A percentile compares a stretch with the other conserved stretches of the same genome.
These are phyloP conservation scores for Tubosaeta brunneosetosa DNA, from an alignment of 768 basidiomycete species.

Conservation along the genomic window DNA sequence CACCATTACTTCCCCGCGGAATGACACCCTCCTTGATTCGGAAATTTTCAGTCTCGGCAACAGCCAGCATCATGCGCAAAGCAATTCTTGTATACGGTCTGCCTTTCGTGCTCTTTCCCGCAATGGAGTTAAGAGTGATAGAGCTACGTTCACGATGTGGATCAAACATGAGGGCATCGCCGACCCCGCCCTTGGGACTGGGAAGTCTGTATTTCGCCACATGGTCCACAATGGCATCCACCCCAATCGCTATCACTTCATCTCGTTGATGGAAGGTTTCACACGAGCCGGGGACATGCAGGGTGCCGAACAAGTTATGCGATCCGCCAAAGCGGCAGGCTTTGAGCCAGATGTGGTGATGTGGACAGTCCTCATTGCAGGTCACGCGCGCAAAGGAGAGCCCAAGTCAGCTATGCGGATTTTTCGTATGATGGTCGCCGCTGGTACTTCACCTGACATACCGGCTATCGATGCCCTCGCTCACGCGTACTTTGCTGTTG, in stretches of 20 bases:
- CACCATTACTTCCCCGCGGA: slow-evolving; percentile 6
- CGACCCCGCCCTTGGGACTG: slow-evolving; percentile 46
- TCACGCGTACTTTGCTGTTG: slow-evolving; percentile 59
- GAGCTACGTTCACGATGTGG: slow-evolving; percentile 54
- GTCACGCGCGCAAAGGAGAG: slow-evolving; percentile 57
- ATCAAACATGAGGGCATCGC: slow-evolving; percentile 58
- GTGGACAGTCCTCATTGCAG: slow-evolving; percentile 75
- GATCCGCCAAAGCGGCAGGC: slow-evolving; percentile 44
- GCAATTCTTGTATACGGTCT: slow-evolving; percentile 34
- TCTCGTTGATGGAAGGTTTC: slow-evolving; percentile 75
- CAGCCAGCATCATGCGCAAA: slow-evolving; percentile 33
- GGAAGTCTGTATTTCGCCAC: slow-evolving; percentile 49
- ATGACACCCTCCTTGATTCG: slow-evolving; percentile 16
- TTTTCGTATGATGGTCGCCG: slow-evolving; percentile 60
- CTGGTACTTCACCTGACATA: slow-evolving; percentile 64
- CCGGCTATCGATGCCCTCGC: slow-evolving; percentile 66
- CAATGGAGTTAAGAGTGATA: slow-evolving; percentile 51
- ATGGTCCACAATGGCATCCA: slow-evolving; percentile 67
- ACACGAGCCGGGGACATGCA: slow-evolving; percentile 52
- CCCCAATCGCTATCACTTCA: slow-evolving; percentile 68
- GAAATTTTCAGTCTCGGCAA: slow-evolving; percentile 46
- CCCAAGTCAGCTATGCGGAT: slow-evolving; percentile 48
- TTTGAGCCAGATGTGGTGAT: slow-evolving; percentile 58
- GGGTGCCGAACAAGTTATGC: slow-evolving; percentile 53
- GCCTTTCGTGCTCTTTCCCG: slow-evolving; percentile 43